Percentiles rank a stretch among this genome's conserved stretches.
phyloP scores from a whole-genome alignment of 352 stramenopile species.

The Phytophthora hybrid region DNA sequence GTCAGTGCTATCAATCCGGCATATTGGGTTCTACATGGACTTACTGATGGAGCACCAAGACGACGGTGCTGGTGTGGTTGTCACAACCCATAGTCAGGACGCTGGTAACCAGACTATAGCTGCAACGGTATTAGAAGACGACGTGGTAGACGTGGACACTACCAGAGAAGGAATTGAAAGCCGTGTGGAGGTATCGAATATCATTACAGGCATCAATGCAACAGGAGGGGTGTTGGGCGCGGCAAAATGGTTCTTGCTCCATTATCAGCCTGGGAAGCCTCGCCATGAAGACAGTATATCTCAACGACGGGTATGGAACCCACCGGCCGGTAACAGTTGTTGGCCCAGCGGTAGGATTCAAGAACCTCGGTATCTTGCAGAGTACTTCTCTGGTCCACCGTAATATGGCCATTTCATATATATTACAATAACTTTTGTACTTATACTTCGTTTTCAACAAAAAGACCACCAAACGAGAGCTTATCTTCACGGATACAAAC shows the following conservation, averaged over 20 bases:
- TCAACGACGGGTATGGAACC: neutral
- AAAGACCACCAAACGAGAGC: too few relatives aligned
- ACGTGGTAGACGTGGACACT: neutral
- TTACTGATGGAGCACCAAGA: neutral
- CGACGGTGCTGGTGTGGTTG: neutral
- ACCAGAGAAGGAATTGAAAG: neutral
- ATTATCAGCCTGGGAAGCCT: neutral
- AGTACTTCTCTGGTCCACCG: too few relatives aligned
- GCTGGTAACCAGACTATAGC: neutral
- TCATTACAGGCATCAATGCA: neutral
- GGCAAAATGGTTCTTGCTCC: neutral
- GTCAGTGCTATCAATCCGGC: neutral
- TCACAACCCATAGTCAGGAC: neutral
- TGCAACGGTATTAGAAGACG: neutral
- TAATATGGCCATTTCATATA: too few relatives aligned
- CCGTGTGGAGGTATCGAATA: neutral
- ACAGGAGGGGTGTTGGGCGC: neutral
- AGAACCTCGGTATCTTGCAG: neutral
- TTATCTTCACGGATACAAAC: too few relatives aligned
- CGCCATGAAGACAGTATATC: neutral
- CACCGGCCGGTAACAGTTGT: neutral
- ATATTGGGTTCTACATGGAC: neutral
- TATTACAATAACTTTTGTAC: too few relatives aligned
- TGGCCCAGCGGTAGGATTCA: neutral
- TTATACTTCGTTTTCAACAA: too few relatives aligned